A percentile compares a stretch with the other conserved stretches of the same genome.
phyloP scores from a whole-genome alignment of 768 basidiomycete species.

The Pleurotus giganteus region DNA sequence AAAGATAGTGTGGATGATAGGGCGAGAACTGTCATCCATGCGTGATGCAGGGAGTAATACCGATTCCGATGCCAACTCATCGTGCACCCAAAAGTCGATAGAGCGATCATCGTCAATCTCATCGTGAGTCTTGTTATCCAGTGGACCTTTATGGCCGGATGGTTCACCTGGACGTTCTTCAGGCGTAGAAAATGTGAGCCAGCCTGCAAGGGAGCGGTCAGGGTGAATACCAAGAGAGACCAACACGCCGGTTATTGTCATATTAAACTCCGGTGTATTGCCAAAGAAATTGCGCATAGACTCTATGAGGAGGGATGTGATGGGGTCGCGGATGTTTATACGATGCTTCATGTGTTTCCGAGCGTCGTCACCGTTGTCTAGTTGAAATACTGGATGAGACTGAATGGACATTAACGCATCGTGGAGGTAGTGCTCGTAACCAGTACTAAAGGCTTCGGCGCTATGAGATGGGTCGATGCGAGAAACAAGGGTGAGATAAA shows the following conservation, averaged over 20 bases:
- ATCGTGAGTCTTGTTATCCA: conserved; percentile 18
- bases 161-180: conserved; percentile 29
- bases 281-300: conserved; percentile 77
- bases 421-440: conserved; percentile 78
- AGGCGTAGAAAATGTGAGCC: conserved; percentile 70
- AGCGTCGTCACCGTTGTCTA: conserved; percentile 39
- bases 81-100: conserved; percentile 72
- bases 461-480: conserved; percentile 69
- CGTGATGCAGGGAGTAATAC: conserved; percentile 62
- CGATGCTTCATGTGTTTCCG: conserved; percentile 60
- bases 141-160: conserved; percentile 3
- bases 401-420: conserved; percentile 74
- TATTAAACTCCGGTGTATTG: conserved; percentile 83
- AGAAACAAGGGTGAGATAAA: conserved; percentile 79
- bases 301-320: conserved; percentile 70
- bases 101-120: conserved; percentile 78
- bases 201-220: conserved; percentile 81
- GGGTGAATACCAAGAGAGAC: conserved; percentile 84
- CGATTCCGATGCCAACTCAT: conserved; percentile 56
- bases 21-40: conserved; percentile 70
- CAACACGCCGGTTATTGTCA: conserved; percentile 82
- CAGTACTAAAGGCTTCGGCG: conserved; percentile 76
- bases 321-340: conserved; percentile 75
- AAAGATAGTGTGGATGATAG: conserved; percentile 79
- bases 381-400: conserved; percentile 56